phyloP scores from a whole-genome alignment of 2,329 filamentous ascomycete species.

The Cladosporium cucumerinum region DNA sequence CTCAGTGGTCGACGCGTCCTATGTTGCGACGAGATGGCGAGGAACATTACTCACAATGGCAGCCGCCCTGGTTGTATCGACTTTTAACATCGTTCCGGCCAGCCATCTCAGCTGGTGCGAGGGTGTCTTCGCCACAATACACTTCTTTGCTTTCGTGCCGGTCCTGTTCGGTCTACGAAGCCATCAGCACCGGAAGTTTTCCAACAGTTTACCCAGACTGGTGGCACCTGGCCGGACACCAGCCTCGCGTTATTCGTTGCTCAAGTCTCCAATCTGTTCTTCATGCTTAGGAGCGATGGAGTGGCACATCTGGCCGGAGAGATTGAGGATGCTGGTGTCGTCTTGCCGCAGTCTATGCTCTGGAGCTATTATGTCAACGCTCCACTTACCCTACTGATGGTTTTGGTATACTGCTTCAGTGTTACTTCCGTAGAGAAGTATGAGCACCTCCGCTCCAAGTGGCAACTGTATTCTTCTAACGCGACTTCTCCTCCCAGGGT shows the following conservation, averaged over 20 bases:
- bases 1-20: slow-evolving; percentile 5
- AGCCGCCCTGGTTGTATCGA: slow-evolving; percentile 21
- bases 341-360: slow-evolving; percentile 30
- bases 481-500: background rate
- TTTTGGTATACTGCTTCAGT: slow-evolving; percentile 25
- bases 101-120: slow-evolving; percentile 31
- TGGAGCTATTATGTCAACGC: slow-evolving; percentile 29
- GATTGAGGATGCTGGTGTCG: slow-evolving; percentile 26
- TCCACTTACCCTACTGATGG: slow-evolving; percentile 21
- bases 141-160: slow-evolving; percentile 34
- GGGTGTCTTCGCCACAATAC: slow-evolving; percentile 32
- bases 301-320: slow-evolving; percentile 36
- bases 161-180: slow-evolving; percentile 28
- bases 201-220: background rate
- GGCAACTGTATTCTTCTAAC: background rate
- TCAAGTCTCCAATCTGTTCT: slow-evolving; percentile 28
- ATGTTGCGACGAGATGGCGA: slow-evolving; percentile 25
- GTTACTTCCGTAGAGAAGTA: slow-evolving; percentile 16
- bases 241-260: slow-evolving; percentile 33
- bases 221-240: slow-evolving; percentile 37
- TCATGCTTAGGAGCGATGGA: slow-evolving; percentile 26
- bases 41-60: slow-evolving; percentile 27
- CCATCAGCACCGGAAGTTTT: slow-evolving; percentile 13
- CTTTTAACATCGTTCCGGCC: slow-evolving; percentile 32
- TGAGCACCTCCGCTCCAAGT: background rate